Evolutionary conservation across 192 early-diverging fungal species (phyloP).

Genomic region (Allomyces javanicus): DNA sequence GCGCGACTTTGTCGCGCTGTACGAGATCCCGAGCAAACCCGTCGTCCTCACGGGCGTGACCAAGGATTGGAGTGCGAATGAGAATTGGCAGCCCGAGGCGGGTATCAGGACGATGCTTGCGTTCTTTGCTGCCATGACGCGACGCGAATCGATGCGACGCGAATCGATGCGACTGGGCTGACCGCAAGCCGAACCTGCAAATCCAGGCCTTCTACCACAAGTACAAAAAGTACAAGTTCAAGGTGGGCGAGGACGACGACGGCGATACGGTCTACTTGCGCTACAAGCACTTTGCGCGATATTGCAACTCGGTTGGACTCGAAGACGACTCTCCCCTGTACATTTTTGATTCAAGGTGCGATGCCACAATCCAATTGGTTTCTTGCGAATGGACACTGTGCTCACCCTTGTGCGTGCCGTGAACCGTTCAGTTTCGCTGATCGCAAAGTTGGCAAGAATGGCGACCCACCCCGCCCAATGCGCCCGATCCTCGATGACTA

Average conservation of each 20-base stretch:
- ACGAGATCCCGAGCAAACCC: constrained; percentile 27
- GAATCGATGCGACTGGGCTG: not conserved
- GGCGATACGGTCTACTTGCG: constrained; percentile 42
- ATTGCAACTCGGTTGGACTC: constrained; percentile 20
- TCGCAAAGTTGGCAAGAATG: not conserved
- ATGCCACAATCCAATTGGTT: constrained; percentile 6
- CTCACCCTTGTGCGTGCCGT: too few species aligned
- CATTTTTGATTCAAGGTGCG: constrained; percentile 58
- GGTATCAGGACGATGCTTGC: not conserved
- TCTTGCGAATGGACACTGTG: too few species aligned
- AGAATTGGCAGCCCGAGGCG: constrained; percentile 35
- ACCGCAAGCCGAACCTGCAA: not conserved
- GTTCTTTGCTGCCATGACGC: not conserved
- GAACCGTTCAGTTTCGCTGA: not conserved
- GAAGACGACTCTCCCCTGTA: constrained; percentile 58
- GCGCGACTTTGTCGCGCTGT: constrained; percentile 36
- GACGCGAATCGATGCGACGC: not conserved
- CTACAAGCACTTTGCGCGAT: constrained; percentile 39
- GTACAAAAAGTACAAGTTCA: constrained; percentile 47
- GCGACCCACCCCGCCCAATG: not conserved
- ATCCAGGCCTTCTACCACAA: constrained; percentile 17
- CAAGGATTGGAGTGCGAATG: constrained; percentile 30
- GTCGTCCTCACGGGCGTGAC: constrained; percentile 38
- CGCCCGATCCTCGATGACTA: constrained; percentile 38
- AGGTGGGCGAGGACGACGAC: constrained; percentile 61